phyloP scores from a whole-genome alignment of 2,329 filamentous ascomycete species.

The Colletotrichum endophyticum region DNA sequence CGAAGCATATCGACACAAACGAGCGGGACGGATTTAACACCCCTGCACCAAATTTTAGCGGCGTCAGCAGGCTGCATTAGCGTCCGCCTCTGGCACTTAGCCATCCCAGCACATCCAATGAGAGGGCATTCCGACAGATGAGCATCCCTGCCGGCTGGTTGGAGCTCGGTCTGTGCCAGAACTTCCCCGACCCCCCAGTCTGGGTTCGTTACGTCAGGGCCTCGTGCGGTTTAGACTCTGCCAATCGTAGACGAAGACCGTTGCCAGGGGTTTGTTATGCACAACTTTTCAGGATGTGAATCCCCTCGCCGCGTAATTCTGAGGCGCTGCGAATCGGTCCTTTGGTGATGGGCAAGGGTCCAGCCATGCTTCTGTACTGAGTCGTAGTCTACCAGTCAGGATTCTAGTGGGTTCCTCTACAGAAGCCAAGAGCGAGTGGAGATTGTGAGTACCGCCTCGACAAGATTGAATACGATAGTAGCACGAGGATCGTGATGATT shows the following conservation, averaged over 20 bases:
- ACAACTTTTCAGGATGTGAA: background rate
- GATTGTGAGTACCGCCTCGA: background rate
- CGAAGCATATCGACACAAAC: background rate
- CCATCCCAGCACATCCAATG: background rate
- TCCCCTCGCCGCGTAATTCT: background rate
- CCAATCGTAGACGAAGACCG: background rate
- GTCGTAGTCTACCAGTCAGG: background rate
- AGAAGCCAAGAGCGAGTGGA: background rate
- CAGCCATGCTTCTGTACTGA: background rate
- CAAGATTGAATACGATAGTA: background rate
- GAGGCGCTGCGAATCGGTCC: background rate
- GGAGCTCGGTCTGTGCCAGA: background rate
- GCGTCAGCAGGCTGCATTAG: slow-evolving; percentile 19
- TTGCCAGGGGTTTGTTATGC: background rate
- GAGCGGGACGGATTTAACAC: background rate
- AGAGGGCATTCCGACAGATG: no score
- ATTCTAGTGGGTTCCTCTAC: background rate
- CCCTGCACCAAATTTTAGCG: background rate
- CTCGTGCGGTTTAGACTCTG: background rate
- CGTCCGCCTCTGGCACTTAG: background rate
- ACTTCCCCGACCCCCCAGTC: background rate
- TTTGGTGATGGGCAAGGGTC: background rate
- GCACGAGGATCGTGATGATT: background rate
- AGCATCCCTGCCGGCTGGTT: background rate
- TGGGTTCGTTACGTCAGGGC: background rate